phyloP scores from a whole-genome alignment of 31 red algal genomes.

The Odonthalia washingtoniensis region DNA sequence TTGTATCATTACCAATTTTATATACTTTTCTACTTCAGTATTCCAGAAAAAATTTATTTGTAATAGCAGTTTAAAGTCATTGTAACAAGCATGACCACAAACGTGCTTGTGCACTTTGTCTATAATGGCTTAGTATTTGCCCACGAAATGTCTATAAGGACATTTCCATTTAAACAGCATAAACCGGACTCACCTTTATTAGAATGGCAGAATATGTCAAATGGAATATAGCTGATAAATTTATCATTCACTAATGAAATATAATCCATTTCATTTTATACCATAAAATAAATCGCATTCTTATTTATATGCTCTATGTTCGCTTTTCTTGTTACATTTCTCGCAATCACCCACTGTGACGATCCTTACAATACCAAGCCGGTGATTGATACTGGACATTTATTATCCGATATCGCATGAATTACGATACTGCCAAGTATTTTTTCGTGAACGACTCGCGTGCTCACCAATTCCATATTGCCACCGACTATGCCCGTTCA shows the following conservation, averaged over 20 bases:
- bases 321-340: conserved; percentile 14
- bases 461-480: conserved; percentile 38
- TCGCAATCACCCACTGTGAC: conserved; percentile 36
- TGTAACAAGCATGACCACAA: conserved; percentile 32
- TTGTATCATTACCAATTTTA: not conserved
- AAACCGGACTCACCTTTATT: not conserved
- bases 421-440: conserved; percentile 14
- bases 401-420: not conserved
- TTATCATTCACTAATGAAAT: not conserved
- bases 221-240: not conserved
- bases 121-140: conserved; percentile 11
- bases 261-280: not conserved
- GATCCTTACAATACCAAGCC: no score
- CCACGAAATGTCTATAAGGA: conserved; percentile 13
- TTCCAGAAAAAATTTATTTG: conserved; percentile 29
- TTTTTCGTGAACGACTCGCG: not conserved
- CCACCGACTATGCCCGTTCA: not conserved
- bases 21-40: not conserved
- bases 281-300: conserved; percentile 24
- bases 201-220: not conserved
- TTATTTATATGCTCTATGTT: conserved; percentile 32
- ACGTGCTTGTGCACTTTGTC: conserved; percentile 27
- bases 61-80: conserved; percentile 30
- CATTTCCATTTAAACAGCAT: not conserved
- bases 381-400: no score